Evolutionary conservation across 2,329 filamentous ascomycete species (phyloP), one percentile per base, ranked within the genome.

Genomic region (Pseudopyrenochaeta lycopersici): DNA sequence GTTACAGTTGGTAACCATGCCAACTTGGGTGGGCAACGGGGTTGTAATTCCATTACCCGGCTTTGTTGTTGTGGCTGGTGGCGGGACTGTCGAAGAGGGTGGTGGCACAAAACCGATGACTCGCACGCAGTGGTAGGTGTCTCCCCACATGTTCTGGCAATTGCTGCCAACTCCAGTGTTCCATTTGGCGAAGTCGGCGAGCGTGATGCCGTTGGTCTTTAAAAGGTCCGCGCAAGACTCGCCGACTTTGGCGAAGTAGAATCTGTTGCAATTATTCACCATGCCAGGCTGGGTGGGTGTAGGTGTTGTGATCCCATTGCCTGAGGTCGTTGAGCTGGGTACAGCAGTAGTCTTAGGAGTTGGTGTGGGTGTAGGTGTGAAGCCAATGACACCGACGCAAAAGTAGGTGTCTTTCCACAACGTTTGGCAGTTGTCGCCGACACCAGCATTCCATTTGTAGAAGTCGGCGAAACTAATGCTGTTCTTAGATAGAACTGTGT

Each of bases 401-500:
- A 48, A 46, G 38, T 54, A 49, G 21, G 35, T 33, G 10, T 46
- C 40, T 32, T 38, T 41, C 46, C 43, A 51, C 21, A 54, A 21
- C 15, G 30, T 40, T 23, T 27, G 23, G 41, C 52, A 54, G 21
- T 40, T 50, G 15, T 47, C 36, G 10, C 52, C 47, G 18, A 56
- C 35, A 18, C 35, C 36, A 23, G 52, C 17, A 38, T 56, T 56
- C 41, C 42, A 56, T 4, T 14, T 39, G 20, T 33, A 30, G 29
- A 56, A 49, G 15, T 56, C 17, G 9, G 33, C 41, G 30, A 51
- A 35, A 9, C 41, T 56, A 30, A 56, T 56, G 12, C 47, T 21
- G 21, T 56, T 23, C 21, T 23, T 49, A 17, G 30, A 21, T n/a
- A 42, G 29, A 21, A 56, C 45, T 17, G 43, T 27, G 29, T n/a